Evolutionary conservation across 495 filamentous ascomycete genomes (phyloP), one percentile per base, ranked within the genome.

Genomic region (Aspergillus kassunensis): DNA sequence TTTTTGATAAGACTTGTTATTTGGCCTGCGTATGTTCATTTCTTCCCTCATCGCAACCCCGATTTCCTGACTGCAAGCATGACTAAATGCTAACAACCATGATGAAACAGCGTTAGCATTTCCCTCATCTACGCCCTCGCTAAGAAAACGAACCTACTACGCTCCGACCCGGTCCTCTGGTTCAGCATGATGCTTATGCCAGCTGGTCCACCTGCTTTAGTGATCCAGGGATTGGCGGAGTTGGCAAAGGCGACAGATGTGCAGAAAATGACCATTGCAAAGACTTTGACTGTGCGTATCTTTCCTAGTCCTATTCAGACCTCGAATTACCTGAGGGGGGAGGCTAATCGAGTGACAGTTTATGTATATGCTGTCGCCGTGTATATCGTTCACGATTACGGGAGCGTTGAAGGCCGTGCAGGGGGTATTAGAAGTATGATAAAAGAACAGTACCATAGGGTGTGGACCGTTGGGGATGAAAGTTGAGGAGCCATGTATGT

Each of bases 181-280:
- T 91, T 90, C 59, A 68, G 70, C 8, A 77, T 90, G 75, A 90
- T 89, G 85, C 59, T 90, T 19, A 90, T 90, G 82, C 86, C 88
- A 0, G 75, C 77, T 2, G 87, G 88, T 0, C 87, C 87, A 9
- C 80, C 82, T 2, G 84, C 86, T 0, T 79, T 89, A 78, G 85
- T 84, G 49, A 64, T 89, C 13, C 80, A 82, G 15, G 80, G 82
- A 1, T 63, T 90, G 44, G 76, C 85, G 3, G 85, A 90, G 52
- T 74, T 90, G 3, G 82, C 78, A 30, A 78, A 79, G 6, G 75
- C 72, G 0, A 70, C 68, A 19, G 73, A 84, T 48, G 65, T 68
- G 18, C 79, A 84, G 54, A 88, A 88, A 68, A 80, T 86, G 69
- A 75, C 76, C 23, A 86, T 90, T 67, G 80, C 84, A 0, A 88